These are phyloP conservation scores for Cutaneotrichosporon sp. DNA, from an alignment of 1,284 basidiomycete genomes.

Conservation along the genomic window DNA sequence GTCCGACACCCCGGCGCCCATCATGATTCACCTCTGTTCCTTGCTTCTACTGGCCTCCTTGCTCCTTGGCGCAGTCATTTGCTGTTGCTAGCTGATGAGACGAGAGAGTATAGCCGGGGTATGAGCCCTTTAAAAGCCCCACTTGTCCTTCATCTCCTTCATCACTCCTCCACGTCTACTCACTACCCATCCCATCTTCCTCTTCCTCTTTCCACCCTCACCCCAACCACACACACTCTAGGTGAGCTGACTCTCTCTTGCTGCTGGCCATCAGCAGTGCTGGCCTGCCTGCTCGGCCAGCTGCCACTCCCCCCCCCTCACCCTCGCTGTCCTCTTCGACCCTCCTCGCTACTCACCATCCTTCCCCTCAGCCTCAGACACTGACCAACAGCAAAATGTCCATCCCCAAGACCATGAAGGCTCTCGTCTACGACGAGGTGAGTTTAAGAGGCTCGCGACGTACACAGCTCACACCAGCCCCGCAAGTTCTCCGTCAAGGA, in stretches of 20 bases:
- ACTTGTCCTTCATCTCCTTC: too few relatives aligned
- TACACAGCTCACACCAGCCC: conserved; percentile 55
- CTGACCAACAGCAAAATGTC: conserved; percentile 10
- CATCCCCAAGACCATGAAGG: conserved; percentile 41
- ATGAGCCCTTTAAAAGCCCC: neutral
- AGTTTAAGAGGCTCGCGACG: conserved; percentile 13
- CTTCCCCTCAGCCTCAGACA: neutral
- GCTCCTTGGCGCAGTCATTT: too few relatives aligned
- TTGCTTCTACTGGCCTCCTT: too few relatives aligned
- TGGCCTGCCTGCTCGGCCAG: neutral
- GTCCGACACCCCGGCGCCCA: too few relatives aligned
- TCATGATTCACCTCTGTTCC: too few relatives aligned
- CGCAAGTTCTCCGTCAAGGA: conserved; percentile 64
- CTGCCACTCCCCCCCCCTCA: neutral
- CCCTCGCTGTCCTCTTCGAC: neutral
- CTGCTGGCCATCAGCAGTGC: neutral
- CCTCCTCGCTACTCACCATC: neutral
- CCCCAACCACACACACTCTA: neutral
- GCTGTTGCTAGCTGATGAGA: too few relatives aligned
- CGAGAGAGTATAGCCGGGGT: too few relatives aligned
- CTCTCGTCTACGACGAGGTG: conserved; percentile 46
- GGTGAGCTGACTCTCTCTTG: neutral
- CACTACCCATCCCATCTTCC: too few relatives aligned
- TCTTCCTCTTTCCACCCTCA: too few relatives aligned
- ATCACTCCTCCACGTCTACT: too few relatives aligned